Evolutionary conservation across 2,329 filamentous ascomycete species (phyloP), one percentile per base, ranked within the genome.

Genomic region (Sporothrix brasiliensis): DNA sequence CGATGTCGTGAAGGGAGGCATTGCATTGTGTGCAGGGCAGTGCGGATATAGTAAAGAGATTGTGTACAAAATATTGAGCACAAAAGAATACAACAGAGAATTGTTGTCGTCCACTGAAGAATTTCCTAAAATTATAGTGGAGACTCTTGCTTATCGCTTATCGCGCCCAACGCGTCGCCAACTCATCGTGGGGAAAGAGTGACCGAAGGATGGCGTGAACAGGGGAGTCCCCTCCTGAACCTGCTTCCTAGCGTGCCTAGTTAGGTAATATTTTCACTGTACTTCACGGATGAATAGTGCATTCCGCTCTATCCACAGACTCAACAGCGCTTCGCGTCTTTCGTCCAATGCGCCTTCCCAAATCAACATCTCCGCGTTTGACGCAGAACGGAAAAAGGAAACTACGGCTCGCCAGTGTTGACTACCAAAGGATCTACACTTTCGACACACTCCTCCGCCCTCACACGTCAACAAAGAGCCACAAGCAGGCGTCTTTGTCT

Each of bases 1-100:
- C 44, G 69, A 66, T 4, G 69, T 70, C 4, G 69, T 70, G 14
- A 72, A 70, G 5, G 50, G 49, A 27, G 44, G 65, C 71, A 72
- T 72, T 27, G 50, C 58, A 67, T 67, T 16, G 58, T 53, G n/a
- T 34, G 27, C 13, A 10, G 41, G 3, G 3, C 19, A 16, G 7
- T 2, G 30, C 16, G 19, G 30, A 30, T n/a, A 6, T 4, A 41
- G 16, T n/a, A 27, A 41, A 47, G 7, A 41, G 21, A 13, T n/a
- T 5, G 4, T 14, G 6, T 58, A 47, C n/a, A 47, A 49, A 49
- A 58, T 11, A 21, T n/a, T 19, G 30, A 30, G 14, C 4, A 63
- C 9, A 14, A 27, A 19, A 27, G 1, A 4, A 39, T 19, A 7
- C 30, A 60, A 58, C 7, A 21, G 13, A 4, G 14, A 16, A 14